Base-by-base conservation (phyloP, 345 rosid species). In the Erodium maritimum region DNA sequence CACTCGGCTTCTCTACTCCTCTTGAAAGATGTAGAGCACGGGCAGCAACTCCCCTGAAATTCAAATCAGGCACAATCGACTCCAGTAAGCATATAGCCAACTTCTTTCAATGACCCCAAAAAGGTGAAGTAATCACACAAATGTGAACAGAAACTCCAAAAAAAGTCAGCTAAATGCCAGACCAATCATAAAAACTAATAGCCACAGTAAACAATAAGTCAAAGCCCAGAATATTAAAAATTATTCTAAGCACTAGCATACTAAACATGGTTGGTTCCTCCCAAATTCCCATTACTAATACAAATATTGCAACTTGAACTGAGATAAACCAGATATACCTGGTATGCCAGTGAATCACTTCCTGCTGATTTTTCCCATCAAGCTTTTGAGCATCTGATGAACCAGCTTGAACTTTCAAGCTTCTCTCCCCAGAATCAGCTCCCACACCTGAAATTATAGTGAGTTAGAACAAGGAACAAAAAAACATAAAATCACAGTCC, bases 1-100 rank as follows among this genome's bases (percentile, higher is more conserved):
- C 99, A 72, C 99, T 93, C 8, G 99, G 99, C 75, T 93, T 93
- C 82, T 93, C 99, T 73, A 93, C 99, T 55, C 96, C 99, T 75
- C 99, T 83, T 14, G 99, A 93, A 19, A 93, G 80, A 76, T 93
- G 99, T 64, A 93, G 72, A 55, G 99, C 96, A 54, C 96, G 99
- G 66, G 99, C 99, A 17, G 96, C 95, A 60, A 87, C 99, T 64
- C 99, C 99, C 80, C 99, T 93, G 54, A 64, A 69, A 61, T 59
- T 17, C 45, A 63, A 62, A 62, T 61, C 45, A 62, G 21, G 20
- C 42, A 42, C n/a, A 17, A 23, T 55, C 37, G 55, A 63, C 33
- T 34, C 56, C 53, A 60, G 53, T 19, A 45, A 70, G 24, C 58
- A 34, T 53, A 46, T 54, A 24, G 42, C 5, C 22, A 51, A 60